Percentiles rank a stretch among this genome's conserved stretches.
These are phyloP conservation scores for Ophiostoma sp. DNA, from an alignment of 2,329 filamentous ascomycete species.

Conservation along the genomic window DNA sequence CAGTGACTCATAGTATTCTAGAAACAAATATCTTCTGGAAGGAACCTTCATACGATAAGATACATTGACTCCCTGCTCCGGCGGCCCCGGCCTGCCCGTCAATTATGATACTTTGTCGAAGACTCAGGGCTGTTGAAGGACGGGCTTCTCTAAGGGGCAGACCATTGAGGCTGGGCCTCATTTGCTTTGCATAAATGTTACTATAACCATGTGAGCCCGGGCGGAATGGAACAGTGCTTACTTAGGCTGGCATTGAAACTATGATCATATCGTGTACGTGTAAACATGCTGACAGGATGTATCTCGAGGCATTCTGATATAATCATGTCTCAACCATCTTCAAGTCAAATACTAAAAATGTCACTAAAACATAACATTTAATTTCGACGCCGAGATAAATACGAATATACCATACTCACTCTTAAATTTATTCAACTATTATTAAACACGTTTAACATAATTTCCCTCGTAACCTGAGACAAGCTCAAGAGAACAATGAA, in stretches of 20 bases:
- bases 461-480: constrained; percentile 8
- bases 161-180: constrained; percentile 17
- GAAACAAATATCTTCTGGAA: too few species aligned
- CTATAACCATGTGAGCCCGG: background rate
- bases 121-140: too few species aligned
- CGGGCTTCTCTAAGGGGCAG: background rate
- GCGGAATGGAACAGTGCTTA: background rate
- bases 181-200: constrained; percentile 15
- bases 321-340: background rate
- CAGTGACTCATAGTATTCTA: too few species aligned
- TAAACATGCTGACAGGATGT: background rate
- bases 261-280: too few species aligned
- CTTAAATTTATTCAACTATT: background rate
- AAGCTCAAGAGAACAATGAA: constrained; percentile 37
- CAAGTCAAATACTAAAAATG: too few species aligned
- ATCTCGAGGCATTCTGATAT: background rate
- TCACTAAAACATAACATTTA: too few species aligned
- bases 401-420: too few species aligned
- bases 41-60: too few species aligned
- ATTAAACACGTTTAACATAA: background rate
- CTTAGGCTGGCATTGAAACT: too few species aligned
- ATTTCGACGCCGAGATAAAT: too few species aligned
- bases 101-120: background rate
- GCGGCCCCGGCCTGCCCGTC: background rate
- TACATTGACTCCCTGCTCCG: background rate